These are phyloP conservation scores for Hirsutella thompsonii DNA, from an alignment of 2,329 filamentous ascomycete species.

Conservation along the genomic window DNA sequence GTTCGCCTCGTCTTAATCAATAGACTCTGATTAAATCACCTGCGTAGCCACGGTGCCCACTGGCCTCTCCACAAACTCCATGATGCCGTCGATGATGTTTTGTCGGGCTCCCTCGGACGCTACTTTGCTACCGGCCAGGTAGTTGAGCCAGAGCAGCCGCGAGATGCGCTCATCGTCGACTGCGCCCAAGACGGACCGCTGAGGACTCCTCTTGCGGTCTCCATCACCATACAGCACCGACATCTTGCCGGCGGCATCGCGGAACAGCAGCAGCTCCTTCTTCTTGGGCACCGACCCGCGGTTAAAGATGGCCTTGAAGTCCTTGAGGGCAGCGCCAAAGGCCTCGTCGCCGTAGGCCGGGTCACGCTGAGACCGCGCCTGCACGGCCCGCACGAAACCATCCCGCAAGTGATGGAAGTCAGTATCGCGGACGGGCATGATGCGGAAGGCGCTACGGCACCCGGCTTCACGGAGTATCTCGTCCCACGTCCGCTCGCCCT, in stretches of 20 bases:
- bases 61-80: constrained; percentile 78
- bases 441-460: constrained; percentile 66
- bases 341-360: constrained; percentile 51
- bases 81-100: constrained; percentile 75
- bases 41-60: constrained; percentile 77
- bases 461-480: constrained; percentile 51
- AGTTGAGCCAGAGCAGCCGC: constrained; percentile 77
- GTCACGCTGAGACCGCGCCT: constrained; percentile 51
- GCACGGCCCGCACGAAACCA: constrained; percentile 78
- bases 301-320: constrained; percentile 74
- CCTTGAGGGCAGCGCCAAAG: constrained; percentile 62
- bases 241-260: constrained; percentile 53
- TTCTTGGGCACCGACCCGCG: constrained; percentile 70
- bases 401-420: constrained; percentile 90
- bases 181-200: constrained; percentile 48
- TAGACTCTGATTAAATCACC: constrained; percentile 40
- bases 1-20: no score
- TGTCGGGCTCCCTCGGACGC: constrained; percentile 71
- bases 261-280: constrained; percentile 60
- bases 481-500: constrained; percentile 64
- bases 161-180: constrained; percentile 71
- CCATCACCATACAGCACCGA: constrained; percentile 56
- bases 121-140: constrained; percentile 74
- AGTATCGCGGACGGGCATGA: constrained; percentile 85
- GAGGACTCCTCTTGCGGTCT: constrained; percentile 29